Evolutionary conservation across 2,329 filamentous ascomycete genomes (phyloP).

Genomic region (Calonectria pteridis): DNA sequence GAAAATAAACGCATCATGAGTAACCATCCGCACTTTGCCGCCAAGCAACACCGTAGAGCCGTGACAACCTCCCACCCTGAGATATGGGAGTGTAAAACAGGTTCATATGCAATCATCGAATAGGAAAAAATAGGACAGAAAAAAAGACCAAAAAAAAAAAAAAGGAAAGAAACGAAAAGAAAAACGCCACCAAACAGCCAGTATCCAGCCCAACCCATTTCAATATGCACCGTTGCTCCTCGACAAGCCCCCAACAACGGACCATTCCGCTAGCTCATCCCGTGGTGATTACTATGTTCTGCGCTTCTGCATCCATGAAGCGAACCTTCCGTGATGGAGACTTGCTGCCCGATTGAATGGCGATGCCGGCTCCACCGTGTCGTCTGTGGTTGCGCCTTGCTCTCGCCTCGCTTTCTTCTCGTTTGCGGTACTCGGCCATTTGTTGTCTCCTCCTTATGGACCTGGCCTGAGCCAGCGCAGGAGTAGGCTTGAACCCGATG

Average conservation of each 20-base stretch:
- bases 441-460: slow-evolving; percentile 70
- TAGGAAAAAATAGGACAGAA: background rate
- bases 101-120: background rate
- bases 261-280: slow-evolving; percentile 38
- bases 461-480: slow-evolving; percentile 70
- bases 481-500: slow-evolving; percentile 74
- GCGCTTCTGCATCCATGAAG: slow-evolving; percentile 56
- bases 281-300: slow-evolving; percentile 48
- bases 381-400: slow-evolving; percentile 66
- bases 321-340: slow-evolving; percentile 52
- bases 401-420: slow-evolving; percentile 72
- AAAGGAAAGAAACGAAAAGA: background rate
- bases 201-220: background rate
- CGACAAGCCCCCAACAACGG: background rate
- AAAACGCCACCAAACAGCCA: background rate
- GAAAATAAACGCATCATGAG: slow-evolving; percentile 9
- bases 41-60: slow-evolving; percentile 19
- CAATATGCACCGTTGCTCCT: background rate
- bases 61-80: background rate
- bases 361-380: slow-evolving; percentile 48
- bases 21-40: background rate
- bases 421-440: slow-evolving; percentile 71
- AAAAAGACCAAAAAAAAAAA: background rate
- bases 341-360: slow-evolving; percentile 42
- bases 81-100: background rate